These are phyloP conservation scores for Tarenaya hassleriana DNA, from an alignment of 345 rosid species.

Conservation along the genomic window DNA sequence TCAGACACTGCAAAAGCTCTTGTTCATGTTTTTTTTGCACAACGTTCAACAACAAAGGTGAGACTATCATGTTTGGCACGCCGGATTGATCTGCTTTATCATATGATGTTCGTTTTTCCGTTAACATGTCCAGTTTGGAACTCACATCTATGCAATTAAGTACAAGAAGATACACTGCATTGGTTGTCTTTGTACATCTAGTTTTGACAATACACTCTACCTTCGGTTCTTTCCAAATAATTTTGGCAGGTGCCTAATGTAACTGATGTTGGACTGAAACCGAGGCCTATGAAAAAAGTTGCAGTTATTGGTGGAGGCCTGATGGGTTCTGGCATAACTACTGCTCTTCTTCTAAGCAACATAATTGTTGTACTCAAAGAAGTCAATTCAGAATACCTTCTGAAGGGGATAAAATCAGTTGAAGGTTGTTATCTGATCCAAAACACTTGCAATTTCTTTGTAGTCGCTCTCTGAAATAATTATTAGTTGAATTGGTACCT, in stretches of 20 bases:
- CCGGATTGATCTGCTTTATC: neutral
- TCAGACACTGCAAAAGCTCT: slow-evolving; percentile 76
- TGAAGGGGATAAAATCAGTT: slow-evolving; percentile 60
- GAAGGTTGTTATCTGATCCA: slow-evolving; percentile 47
- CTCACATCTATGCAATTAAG: neutral
- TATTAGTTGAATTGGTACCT: slow-evolving; percentile 3
- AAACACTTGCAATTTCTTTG: neutral
- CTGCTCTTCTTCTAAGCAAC: slow-evolving; percentile 63
- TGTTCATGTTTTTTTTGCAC: slow-evolving; percentile 85
- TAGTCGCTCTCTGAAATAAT: neutral
- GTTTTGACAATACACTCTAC: slow-evolving; percentile 10
- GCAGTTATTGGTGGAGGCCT: slow-evolving; percentile 98
- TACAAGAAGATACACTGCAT: neutral
- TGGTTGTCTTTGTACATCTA: slow-evolving; percentile 2
- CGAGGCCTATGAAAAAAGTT: slow-evolving; percentile 65
- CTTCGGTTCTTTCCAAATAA: slow-evolving; percentile 7
- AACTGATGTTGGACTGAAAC: slow-evolving; percentile 81
- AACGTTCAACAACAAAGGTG: slow-evolving; percentile 84
- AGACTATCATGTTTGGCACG: slow-evolving; percentile 8
- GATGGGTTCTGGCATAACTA: slow-evolving; percentile 97
- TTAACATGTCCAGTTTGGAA: neutral
- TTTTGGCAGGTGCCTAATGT: slow-evolving; percentile 80
- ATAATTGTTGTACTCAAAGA: slow-evolving; percentile 78
- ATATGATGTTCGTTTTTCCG: neutral
- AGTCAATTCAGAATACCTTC: slow-evolving; percentile 75